Conservation (phyloP, 2,329 filamentous ascomycete genomes). For the Fusarium phyllophilum region DNA sequence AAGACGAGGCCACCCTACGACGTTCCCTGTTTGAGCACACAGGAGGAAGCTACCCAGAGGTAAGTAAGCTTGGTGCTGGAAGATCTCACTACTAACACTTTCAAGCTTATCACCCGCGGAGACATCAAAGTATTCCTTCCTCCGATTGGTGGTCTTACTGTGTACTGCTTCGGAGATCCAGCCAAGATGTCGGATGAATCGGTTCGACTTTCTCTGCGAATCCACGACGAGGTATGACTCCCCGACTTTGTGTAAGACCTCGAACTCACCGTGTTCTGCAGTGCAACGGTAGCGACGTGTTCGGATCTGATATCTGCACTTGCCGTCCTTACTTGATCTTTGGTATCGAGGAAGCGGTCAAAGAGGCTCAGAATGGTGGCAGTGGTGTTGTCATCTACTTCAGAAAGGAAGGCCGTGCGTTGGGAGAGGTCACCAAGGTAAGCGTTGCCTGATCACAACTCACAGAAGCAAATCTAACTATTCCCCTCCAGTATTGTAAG, state of each 20-base stretch:
- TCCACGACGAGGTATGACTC: constrained; percentile 72
- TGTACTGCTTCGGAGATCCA: constrained; percentile 96
- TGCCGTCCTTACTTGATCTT: constrained; percentile 96
- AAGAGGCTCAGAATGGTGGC: constrained; percentile 93
- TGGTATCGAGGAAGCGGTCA: constrained; percentile 96
- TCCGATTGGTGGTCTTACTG: constrained; percentile 91
- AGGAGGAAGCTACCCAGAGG: constrained; percentile 93
- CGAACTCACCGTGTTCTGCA: constrained; percentile 42
- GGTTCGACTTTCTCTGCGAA: constrained; percentile 81
- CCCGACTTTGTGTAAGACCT: not conserved
- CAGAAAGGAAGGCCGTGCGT: constrained; percentile 92
- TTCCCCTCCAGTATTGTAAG: constrained; percentile 36
- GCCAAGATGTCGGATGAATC: constrained; percentile 92
- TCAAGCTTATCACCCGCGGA: constrained; percentile 83
- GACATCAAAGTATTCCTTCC: constrained; percentile 97
- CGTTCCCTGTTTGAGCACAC: constrained; percentile 94
- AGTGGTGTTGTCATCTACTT: constrained; percentile 98
- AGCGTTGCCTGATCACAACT: constrained; percentile 49
- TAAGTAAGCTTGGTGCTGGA: constrained; percentile 36
- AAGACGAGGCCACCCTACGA: constrained; percentile 86
- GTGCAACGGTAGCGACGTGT: constrained; percentile 97
- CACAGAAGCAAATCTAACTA: constrained; percentile 26
- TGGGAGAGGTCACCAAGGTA: constrained; percentile 96
- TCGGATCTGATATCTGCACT: constrained; percentile 97
- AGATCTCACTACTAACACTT: constrained; percentile 33